Evolutionary conservation across 1,284 basidiomycete species (phyloP).

Genomic region (Bjerkandera adusta): DNA sequence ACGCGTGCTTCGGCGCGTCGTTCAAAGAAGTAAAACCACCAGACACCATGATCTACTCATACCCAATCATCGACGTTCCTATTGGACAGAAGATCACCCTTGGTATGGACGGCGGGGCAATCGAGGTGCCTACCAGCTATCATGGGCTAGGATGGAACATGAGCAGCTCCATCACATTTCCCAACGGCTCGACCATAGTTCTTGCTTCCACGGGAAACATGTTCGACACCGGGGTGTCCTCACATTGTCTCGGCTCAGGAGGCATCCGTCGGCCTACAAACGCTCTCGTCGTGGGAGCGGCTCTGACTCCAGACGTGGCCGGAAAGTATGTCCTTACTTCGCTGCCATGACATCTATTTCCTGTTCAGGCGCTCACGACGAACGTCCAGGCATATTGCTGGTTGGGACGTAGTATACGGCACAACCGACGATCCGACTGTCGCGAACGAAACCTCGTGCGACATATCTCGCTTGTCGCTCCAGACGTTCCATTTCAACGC

Average conservation of each 20-base stretch:
- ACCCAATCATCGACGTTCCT: not conserved
- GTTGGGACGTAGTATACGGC: constrained; percentile 1
- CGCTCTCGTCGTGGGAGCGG: not conserved
- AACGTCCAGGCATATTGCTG: not conserved
- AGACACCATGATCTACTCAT: not conserved
- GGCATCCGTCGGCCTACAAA: too few relatives aligned
- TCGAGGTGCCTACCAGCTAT: not conserved
- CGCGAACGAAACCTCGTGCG: not conserved
- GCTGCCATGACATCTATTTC: too few relatives aligned
- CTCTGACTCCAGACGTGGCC: too few relatives aligned
- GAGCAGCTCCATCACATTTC: not conserved
- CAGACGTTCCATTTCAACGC: not conserved
- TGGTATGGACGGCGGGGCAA: not conserved
- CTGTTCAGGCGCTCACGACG: too few relatives aligned
- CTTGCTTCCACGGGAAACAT: not conserved
- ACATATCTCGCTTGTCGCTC: not conserved
- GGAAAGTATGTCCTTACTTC: too few relatives aligned
- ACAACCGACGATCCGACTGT: not conserved
- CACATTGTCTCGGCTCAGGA: too few relatives aligned
- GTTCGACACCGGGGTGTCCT: too few relatives aligned
- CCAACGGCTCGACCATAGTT: not conserved
- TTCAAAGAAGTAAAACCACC: too few relatives aligned
- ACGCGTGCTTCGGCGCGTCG: too few relatives aligned
- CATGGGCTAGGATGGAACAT: not conserved
- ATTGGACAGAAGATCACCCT: not conserved